Conservation (phyloP, 306 rosid species). For the Lathyrus oleraceus region DNA sequence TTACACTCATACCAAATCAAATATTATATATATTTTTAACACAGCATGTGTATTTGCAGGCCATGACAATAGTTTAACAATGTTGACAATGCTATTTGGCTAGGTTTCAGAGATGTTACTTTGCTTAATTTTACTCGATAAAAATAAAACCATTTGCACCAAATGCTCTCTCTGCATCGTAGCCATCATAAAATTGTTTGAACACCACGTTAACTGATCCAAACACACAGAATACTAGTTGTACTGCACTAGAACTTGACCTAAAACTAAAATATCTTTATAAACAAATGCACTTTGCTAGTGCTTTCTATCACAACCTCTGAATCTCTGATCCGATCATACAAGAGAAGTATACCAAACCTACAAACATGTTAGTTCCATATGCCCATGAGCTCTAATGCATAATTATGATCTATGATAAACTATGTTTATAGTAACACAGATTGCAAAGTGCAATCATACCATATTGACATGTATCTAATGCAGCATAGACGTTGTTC, state of each 20-base stretch:
- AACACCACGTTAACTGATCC: not conserved
- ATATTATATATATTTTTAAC: not conserved
- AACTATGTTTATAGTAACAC: conserved; percentile 1
- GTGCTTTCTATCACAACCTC: not conserved
- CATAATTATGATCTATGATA: not conserved
- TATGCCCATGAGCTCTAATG: not conserved
- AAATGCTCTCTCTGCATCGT: not conserved
- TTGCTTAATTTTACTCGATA: not conserved
- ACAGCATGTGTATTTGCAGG: not conserved
- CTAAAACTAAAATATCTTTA: not conserved
- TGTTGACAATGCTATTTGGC: not conserved
- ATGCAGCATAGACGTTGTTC: not conserved
- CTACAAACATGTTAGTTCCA: conserved; percentile 1
- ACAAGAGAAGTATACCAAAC: conserved; percentile 5
- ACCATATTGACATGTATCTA: not conserved
- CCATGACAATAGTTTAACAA: not conserved
- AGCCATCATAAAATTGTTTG: not conserved
- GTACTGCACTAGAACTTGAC: not conserved
- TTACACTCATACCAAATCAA: not conserved
- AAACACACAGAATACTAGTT: not conserved
- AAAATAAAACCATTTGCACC: not conserved
- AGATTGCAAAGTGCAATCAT: not conserved
- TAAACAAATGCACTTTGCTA: not conserved
- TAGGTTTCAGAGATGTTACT: not conserved
- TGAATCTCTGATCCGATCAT: not conserved